Base-by-base conservation (phyloP, 1,284 basidiomycete species). In the Malassezia nana region DNA sequence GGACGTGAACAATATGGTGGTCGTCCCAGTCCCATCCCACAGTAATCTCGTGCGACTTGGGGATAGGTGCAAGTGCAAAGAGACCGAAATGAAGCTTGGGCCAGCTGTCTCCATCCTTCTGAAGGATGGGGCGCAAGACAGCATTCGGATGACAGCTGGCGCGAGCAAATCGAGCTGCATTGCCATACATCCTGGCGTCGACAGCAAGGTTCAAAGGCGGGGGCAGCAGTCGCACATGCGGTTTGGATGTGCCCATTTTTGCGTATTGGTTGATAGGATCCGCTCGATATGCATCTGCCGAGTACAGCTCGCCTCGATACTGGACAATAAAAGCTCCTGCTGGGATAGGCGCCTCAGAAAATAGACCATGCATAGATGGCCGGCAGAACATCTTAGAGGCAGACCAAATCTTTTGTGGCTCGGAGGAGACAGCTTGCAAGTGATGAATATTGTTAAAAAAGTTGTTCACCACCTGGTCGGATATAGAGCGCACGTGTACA, bases 1-100 rank as follows among this genome's bases (percentile, higher is more conserved):
- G 77, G 46, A 81, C 78, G 74, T 95, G 91, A 0, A 94, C 83
- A 0, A 86, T 83, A 68, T 89, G 87, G 5, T 83, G 82, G 66
- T 95, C 90, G 64, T 94, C 90, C 91, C 90, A 95, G 72, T 94
- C 89, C 89, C 91, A 96, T 0, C 85, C 87, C 0, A 95, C 75
- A 0, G 91, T 83, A 33, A 96, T 82, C 76, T 96, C 92, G 65
- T 92, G 89, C 46, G 84, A 80, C 31, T 82, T 81, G 55, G 81
- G 81, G 56, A 95, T 79, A 62, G 89, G 85, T 15, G 82, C 76
- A 16, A 85, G 74, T 0, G 89, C 87, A 64, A 92, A 95, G 1
- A 95, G 76, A 0, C 84, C 90, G 68, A 95, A 90, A 1, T 79
- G 77, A 0, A 92, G 76, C 22, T 80, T 78, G 3, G 76, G 76